A percentile compares a stretch with the other conserved stretches of the same genome.
phyloP scores from a whole-genome alignment of 306 rosid species.

The Hippophae gyantsensis region DNA sequence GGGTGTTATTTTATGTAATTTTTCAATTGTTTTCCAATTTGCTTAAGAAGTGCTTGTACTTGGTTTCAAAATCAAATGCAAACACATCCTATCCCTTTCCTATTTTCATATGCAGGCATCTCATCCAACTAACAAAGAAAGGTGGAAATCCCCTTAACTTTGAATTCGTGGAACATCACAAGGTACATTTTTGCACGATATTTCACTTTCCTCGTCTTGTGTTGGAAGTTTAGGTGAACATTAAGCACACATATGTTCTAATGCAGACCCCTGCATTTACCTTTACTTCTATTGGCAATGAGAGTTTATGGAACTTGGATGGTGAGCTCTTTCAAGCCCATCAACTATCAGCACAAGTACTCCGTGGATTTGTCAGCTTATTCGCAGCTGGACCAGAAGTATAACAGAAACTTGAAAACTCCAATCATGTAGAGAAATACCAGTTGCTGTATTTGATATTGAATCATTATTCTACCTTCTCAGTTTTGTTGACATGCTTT shows the following conservation, averaged over 20 bases:
- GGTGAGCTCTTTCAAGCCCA: slow-evolving; percentile 81
- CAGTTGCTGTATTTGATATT: too few relatives aligned
- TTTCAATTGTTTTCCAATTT: too few relatives aligned
- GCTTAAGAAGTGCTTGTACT: too few relatives aligned
- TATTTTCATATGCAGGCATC: slow-evolving; percentile 52
- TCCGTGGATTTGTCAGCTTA: slow-evolving; percentile 69
- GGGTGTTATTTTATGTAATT: too few relatives aligned
- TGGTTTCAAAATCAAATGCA: too few relatives aligned
- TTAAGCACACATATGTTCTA: not conserved
- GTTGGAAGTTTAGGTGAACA: not conserved
- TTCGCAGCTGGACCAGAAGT: slow-evolving; percentile 87
- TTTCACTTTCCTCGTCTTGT: not conserved
- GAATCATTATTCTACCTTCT: too few relatives aligned
- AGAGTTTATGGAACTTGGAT: slow-evolving; percentile 88
- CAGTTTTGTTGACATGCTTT: too few relatives aligned
- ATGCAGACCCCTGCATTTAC: slow-evolving; percentile 69
- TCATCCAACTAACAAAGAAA: slow-evolving; percentile 66
- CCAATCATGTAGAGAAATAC: not conserved
- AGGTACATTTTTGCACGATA: slow-evolving; percentile 39
- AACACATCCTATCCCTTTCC: too few relatives aligned
- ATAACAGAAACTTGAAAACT: slow-evolving; percentile 17
- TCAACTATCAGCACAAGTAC: slow-evolving; percentile 85
- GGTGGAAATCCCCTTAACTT: slow-evolving; percentile 79
- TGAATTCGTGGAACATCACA: slow-evolving; percentile 80
- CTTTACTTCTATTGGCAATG: slow-evolving; percentile 61